phyloP scores from a whole-genome alignment of 495 filamentous ascomycete genomes.

The Monascus purpureus region DNA sequence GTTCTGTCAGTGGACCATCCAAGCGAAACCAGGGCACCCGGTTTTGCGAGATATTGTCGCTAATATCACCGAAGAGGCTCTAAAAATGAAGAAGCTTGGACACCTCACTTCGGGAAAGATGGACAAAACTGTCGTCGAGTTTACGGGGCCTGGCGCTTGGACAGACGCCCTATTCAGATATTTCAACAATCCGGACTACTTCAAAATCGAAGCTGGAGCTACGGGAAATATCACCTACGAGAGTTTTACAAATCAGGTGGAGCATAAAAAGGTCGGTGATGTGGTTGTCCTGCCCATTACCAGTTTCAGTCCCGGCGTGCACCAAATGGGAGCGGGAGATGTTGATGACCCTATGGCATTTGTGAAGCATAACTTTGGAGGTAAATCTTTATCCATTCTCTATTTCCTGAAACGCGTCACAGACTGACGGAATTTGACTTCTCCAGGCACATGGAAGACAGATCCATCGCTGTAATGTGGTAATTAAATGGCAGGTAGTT shows the following conservation, averaged over 20 bases:
- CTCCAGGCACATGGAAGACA: conserved; percentile 22
- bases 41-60: conserved; percentile 78
- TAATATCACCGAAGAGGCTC: conserved; percentile 67
- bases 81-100: conserved; percentile 59
- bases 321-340: conserved; percentile 86
- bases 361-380: conserved; percentile 94
- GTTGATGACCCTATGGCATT: conserved; percentile 93
- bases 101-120: conserved; percentile 48
- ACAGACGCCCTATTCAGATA: conserved; percentile 85
- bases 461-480: conserved; percentile 19
- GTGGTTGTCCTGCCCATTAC: conserved; percentile 92
- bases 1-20: conserved; percentile 99
- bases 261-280: conserved; percentile 77
- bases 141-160: conserved; percentile 91
- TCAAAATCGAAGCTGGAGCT: conserved; percentile 56
- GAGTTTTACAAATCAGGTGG: conserved; percentile 79
- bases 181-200: conserved; percentile 85
- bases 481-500: background rate
- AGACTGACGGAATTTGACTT: background rate
- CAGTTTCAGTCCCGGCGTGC: conserved; percentile 89
- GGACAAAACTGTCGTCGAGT: conserved; percentile 79
- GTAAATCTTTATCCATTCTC: conserved; percentile 37
- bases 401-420: conserved; percentile 5
- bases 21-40: conserved; percentile 87
- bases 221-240: conserved; percentile 66